Evolutionary conservation across 768 basidiomycete genomes (phyloP).

Genomic region (Lentinula detonsa): DNA sequence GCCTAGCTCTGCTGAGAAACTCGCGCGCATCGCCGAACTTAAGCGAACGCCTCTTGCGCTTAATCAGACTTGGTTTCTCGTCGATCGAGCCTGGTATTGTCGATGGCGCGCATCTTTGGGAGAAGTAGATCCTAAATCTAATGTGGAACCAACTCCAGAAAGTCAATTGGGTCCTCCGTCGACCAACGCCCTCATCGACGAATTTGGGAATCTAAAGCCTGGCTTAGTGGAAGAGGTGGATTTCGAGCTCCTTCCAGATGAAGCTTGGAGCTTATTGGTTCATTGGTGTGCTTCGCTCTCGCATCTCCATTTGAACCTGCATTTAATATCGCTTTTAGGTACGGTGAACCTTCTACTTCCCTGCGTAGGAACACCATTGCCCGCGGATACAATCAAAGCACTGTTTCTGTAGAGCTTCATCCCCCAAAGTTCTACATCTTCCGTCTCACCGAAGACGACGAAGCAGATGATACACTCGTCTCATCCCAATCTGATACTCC

Average conservation of each 20-base stretch:
- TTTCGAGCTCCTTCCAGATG: slow-evolving; percentile 68
- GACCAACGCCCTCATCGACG: slow-evolving; percentile 60
- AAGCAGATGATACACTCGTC: neutral
- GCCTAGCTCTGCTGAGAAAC: slow-evolving; percentile 31
- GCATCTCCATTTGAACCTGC: slow-evolving; percentile 1
- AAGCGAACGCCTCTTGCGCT: slow-evolving; percentile 44
- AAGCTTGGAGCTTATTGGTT: slow-evolving; percentile 63
- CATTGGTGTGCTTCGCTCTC: slow-evolving; percentile 51
- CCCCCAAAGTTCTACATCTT: slow-evolving; percentile 62
- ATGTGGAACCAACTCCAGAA: slow-evolving; percentile 58
- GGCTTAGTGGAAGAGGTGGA: slow-evolving; percentile 56
- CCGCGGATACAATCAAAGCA: slow-evolving; percentile 42
- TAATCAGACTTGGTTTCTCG: slow-evolving; percentile 77
- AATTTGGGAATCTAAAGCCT: slow-evolving; percentile 38
- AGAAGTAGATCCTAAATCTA: slow-evolving; percentile 40
- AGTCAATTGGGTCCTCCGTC: slow-evolving; percentile 68
- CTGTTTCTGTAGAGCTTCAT: slow-evolving; percentile 58
- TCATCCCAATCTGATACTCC: slow-evolving; percentile 18
- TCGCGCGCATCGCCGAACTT: slow-evolving; percentile 41
- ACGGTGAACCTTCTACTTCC: slow-evolving; percentile 51
- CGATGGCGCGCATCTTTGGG: slow-evolving; percentile 74
- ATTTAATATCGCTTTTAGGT: slow-evolving; percentile 40
- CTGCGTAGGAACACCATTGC: slow-evolving; percentile 65
- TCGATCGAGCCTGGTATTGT: slow-evolving; percentile 66
- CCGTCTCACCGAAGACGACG: slow-evolving; percentile 30